A percentile compares a stretch with the other conserved stretches of the same genome.
Conservation (phyloP, 176 grass and related monocot species). For the Leersia perrieri region DNA sequence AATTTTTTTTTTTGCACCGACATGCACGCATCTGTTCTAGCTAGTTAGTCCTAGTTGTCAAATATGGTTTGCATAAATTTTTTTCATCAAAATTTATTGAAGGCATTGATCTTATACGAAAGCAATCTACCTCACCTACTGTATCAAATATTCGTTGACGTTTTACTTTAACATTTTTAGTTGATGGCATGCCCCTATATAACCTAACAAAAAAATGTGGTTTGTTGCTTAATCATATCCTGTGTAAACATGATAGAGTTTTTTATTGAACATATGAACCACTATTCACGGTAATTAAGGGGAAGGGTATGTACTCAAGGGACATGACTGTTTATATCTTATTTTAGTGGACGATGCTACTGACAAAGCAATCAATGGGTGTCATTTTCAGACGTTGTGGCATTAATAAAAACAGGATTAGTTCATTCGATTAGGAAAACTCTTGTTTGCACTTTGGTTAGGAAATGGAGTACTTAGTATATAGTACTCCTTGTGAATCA, state of each 20-base stretch:
- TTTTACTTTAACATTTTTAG: background rate
- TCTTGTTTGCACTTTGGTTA: background rate
- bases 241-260: background rate
- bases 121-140: background rate
- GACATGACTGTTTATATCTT: background rate
- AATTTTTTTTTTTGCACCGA: background rate
- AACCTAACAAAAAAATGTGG: background rate
- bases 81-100: background rate
- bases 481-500: background rate
- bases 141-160: background rate
- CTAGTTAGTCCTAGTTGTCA: background rate
- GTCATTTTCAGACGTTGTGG: constrained; percentile 13
- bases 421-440: background rate
- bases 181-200: background rate
- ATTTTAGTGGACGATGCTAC: background rate
- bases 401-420: background rate
- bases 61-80: background rate
- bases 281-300: background rate
- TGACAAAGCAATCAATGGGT: background rate
- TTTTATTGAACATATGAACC: background rate
- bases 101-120: background rate
- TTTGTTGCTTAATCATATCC: background rate
- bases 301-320: background rate
- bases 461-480: background rate
- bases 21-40: background rate